Evolutionary conservation across 306 rosid species (phyloP).

Genomic region (Leucaena leucocephala): DNA sequence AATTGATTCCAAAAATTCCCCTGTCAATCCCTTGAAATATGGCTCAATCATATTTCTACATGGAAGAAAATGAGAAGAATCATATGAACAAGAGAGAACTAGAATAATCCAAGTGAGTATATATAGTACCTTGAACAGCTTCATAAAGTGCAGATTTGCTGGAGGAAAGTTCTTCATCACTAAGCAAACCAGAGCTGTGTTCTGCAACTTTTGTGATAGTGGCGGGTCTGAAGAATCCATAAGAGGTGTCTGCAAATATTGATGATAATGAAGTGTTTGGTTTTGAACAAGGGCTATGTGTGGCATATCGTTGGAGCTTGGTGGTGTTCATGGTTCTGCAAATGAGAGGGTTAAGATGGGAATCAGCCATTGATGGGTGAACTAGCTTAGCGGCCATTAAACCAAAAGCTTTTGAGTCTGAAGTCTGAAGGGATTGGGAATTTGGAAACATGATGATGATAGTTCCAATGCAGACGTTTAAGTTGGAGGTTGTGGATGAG

Average conservation of each 20-base stretch:
- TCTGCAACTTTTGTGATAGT: constrained; percentile 49
- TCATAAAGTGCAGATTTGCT: constrained; percentile 53
- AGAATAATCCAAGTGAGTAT: background rate
- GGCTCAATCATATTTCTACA: constrained; percentile 32
- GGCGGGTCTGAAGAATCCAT: constrained; percentile 46
- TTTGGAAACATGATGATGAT: background rate
- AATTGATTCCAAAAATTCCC: constrained; percentile 81
- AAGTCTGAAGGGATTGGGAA: background rate
- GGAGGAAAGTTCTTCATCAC: constrained; percentile 55
- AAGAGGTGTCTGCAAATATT: constrained; percentile 48
- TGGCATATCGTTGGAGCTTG: constrained; percentile 38
- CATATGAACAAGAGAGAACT: background rate
- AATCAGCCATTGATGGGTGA: constrained; percentile 50
- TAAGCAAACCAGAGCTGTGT: constrained; percentile 48
- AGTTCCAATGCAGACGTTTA: background rate
- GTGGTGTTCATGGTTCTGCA: constrained; percentile 42
- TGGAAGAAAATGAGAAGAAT: background rate
- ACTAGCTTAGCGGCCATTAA: constrained; percentile 58
- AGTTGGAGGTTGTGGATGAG: background rate
- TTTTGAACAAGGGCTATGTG: constrained; percentile 34
- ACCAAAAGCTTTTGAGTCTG: background rate
- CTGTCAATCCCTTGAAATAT: constrained; percentile 63
- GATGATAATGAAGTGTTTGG: constrained; percentile 35
- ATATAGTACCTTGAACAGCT: constrained; percentile 62
- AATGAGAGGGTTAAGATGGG: constrained; percentile 33